Base-by-base conservation (phyloP, 2,329 filamentous ascomycete species). In the Aspergillus aculeatus region DNA sequence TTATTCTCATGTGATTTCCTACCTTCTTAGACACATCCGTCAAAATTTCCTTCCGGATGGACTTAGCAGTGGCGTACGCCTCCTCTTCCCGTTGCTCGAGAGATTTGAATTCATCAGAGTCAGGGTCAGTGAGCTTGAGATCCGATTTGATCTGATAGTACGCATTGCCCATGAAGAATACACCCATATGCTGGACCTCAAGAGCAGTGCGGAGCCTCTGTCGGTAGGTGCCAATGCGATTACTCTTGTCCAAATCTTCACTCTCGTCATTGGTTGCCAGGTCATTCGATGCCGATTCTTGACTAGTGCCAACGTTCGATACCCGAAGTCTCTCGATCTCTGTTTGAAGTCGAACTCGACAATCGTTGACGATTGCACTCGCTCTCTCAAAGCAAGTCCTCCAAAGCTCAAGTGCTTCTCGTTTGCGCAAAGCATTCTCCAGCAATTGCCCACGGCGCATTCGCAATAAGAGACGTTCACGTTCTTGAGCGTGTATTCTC, bases 161-260 rank as follows among this genome's bases (percentile, higher is more conserved):
- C 0, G 88, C 89, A 66, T 92, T 96, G 14, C 89, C 92, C 26
- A 88, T 88, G 70, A 96, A 96, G 77, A 97, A 97, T 0, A 86
- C 82, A 31, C 89, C 91, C 64, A 89, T 87, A 72, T 97, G 94
- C 62, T 94, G 84, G 48, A 96, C 75, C 70, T 96, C 92, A 19
- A 96, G 79, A 2, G 90, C 87, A 21, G 81, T 83, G 10, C 92
- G 87, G 23, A 97, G 79, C 48, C 86, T 84, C 56, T 87, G 85
- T 35, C 87, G 85, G 53, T 84, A 82, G 41, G 86, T 82, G 52
- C 82, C 80, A 24, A 91, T 67, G 19, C 83, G 83, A 44, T 68
- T 71, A 57, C 75, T 75, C 41, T 77, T 78, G 10, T 78, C 78
- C 2, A 73, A 71, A 47, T 77, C 73, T 41, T 70, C 76, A 47